Conservation (phyloP, 164 flowering plant genomes). For the Dillenia turbinata region DNA sequence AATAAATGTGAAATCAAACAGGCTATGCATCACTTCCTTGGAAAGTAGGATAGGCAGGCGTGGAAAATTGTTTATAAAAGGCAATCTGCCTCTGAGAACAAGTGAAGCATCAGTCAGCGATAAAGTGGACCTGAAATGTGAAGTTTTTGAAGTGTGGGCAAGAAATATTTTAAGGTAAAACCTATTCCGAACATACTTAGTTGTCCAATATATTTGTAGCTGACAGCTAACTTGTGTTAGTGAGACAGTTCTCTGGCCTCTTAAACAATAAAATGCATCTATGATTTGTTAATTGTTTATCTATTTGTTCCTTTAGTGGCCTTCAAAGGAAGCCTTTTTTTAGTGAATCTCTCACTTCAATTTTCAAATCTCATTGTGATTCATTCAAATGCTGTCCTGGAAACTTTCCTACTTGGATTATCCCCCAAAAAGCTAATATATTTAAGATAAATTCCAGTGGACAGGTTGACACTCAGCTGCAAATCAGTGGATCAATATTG, state of each 20-base stretch:
- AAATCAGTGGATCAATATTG: slow-evolving; percentile 86
- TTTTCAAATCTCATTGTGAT: no score
- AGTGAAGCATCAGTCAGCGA: slow-evolving; percentile 69
- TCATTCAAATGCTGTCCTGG: no score
- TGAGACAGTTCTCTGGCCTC: no score
- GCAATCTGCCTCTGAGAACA: slow-evolving; percentile 79
- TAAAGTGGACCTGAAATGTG: slow-evolving; percentile 93
- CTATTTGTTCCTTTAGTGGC: no score
- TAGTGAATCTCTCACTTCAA: no score
- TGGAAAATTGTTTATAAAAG: slow-evolving; percentile 79
- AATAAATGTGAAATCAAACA: slow-evolving; percentile 80
- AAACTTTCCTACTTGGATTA: no score
- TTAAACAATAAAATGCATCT: no score
- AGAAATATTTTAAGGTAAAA: slow-evolving; percentile 80
- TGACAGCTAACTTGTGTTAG: no score
- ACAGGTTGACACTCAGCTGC: slow-evolving; percentile 92
- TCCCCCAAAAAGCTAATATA: background rate
- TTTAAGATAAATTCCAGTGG: slow-evolving; percentile 51
- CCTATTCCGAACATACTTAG: background rate
- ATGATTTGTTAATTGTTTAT: no score
- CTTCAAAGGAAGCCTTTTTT: no score
- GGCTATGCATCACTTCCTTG: slow-evolving; percentile 66
- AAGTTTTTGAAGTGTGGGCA: slow-evolving; percentile 88
- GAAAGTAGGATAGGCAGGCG: slow-evolving; percentile 91
- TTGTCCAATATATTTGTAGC: background rate